Conservation (phyloP, 2,329 filamentous ascomycete genomes). For the Periconia sp. region DNA sequence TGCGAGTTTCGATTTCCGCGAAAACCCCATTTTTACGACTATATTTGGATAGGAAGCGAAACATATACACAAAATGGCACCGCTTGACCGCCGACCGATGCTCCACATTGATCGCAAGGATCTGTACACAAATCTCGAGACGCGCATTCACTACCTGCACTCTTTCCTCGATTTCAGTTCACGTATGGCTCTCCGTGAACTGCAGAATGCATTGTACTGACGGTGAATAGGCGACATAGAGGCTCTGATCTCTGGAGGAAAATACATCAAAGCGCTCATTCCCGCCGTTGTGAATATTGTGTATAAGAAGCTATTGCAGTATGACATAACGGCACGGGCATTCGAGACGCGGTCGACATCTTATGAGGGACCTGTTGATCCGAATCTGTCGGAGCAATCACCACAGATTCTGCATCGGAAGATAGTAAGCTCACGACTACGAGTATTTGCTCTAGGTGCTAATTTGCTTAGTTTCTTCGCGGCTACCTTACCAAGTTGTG, state of each 20-base stretch:
- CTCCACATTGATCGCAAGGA: slow-evolving; percentile 73
- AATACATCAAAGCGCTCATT: slow-evolving; percentile 82
- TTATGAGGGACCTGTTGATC: slow-evolving; percentile 71
- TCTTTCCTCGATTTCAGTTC: slow-evolving; percentile 77
- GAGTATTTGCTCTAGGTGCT: not conserved
- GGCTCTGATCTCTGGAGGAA: slow-evolving; percentile 70
- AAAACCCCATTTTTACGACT: not conserved
- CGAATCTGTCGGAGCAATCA: slow-evolving; percentile 68
- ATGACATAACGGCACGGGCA: slow-evolving; percentile 81
- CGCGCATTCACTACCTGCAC: slow-evolving; percentile 74
- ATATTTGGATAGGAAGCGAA: not conserved
- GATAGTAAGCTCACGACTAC: no score
- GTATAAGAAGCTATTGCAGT: slow-evolving; percentile 79
- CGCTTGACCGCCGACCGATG: slow-evolving; percentile 39
- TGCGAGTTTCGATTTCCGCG: not conserved
- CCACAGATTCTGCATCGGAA: slow-evolving; percentile 79
- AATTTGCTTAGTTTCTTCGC: no score
- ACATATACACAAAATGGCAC: slow-evolving; percentile 25
- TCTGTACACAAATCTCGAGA: slow-evolving; percentile 73
- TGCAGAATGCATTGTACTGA: not conserved
- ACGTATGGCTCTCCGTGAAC: slow-evolving; percentile 56
- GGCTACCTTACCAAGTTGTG: slow-evolving; percentile 78
- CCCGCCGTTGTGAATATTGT: slow-evolving; percentile 84
- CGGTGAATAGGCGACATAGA: slow-evolving; percentile 66
- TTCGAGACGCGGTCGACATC: slow-evolving; percentile 68